Evolutionary conservation across 202 grass and related monocot genomes (phyloP), one percentile per base, ranked within the genome.

Genomic region (Zizania palustris): DNA sequence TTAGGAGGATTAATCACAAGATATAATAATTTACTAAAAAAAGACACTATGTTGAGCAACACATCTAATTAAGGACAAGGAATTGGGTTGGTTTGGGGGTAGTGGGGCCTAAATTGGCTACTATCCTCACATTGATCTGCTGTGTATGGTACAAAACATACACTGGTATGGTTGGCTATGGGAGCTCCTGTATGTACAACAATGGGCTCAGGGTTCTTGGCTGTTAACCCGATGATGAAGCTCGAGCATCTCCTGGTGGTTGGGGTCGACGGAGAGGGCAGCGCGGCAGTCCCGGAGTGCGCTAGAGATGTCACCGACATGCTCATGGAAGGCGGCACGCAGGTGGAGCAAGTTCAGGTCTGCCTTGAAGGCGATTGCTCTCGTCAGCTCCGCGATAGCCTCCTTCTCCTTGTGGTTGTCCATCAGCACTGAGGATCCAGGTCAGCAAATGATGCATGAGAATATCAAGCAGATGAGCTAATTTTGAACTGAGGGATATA

Each of bases 231-330:
- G 87, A 50, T 89, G 93, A 57, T 96, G 96, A 71, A 99, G 96
- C 81, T 99, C 96, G 2, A 99, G 91, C 96, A 99, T 99, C 83
- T 99, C 96, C 83, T 99, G 96, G 74, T 99, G 96, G 78, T 93
- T 99, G 45, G 96, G 96, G 36, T 99, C 96, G 63, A 99, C 88
- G 0, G 96, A 99, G 40, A 99, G 88, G n/a, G 96, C 96, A 0
- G 92, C 92, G 0, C 92, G 83, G 72, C 96, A 99, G 67, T 99
- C 96, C 50, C 81, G 78, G 58, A 99, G 92, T 42, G 96, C 96
- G 3, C 89, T 79, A 0, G 92, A 83, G 67, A 96, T 86, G 71
- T 99, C 85, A 0, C 92, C 87, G 1, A 89, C 71, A n/a, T 99
- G 96, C 72, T 99, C 96, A 5, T 96, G 88, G 83, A 99, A 99